Base-by-base conservation (phyloP, 2,329 filamentous ascomycete genomes). In the Thielaviopsis ethacetica region DNA sequence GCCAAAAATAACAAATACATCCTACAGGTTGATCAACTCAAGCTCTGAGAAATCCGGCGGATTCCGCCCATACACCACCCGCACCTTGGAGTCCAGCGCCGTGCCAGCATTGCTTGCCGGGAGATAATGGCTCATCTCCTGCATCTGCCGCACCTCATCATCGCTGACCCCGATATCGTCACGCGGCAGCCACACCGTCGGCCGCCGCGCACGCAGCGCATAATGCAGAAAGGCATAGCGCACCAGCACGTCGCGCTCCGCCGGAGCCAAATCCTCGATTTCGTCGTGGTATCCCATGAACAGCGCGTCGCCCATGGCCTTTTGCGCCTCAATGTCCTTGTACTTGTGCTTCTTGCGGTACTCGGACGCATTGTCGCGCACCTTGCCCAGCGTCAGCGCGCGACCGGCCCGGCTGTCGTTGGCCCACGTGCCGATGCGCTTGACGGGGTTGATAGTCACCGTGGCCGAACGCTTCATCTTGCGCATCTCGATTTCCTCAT, bases 41-140 rank as follows among this genome's bases (percentile, higher is more conserved):
- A 91, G 76, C 70, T 94, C 88, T 0, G 86, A 90, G 68, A 95
- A 94, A 71, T 95, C 90, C 0, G 91, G 91, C 17, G 91, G 91
- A 62, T 89, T 87, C 63, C 82, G 82, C 63, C 86, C 85, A 70
- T 93, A 96, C 44, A 95, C 81, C 5, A 95, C 89, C 19, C 86
- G 82, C 30, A 82, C 82, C 69, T 89, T 90, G 59, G 83, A 86
- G 72, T 96, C 89, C 65, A 97, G 74, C 10, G 88, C 87, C 21
- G 91, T 90, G 61, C 90, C 90, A 68, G 94, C 86, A 69, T 96
- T 96, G 65, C 88, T 95, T 68, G 97, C 90, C 87, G 90, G 95
- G 57, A 97, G 86, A 62, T 82, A 77, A 61, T 87, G 81, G 67
- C 85, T 91, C 68, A 90, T 86, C 54, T 78, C 76, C 63, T 84